Conservation (phyloP, 305 asterid species). For the Rubia tinctorum region DNA sequence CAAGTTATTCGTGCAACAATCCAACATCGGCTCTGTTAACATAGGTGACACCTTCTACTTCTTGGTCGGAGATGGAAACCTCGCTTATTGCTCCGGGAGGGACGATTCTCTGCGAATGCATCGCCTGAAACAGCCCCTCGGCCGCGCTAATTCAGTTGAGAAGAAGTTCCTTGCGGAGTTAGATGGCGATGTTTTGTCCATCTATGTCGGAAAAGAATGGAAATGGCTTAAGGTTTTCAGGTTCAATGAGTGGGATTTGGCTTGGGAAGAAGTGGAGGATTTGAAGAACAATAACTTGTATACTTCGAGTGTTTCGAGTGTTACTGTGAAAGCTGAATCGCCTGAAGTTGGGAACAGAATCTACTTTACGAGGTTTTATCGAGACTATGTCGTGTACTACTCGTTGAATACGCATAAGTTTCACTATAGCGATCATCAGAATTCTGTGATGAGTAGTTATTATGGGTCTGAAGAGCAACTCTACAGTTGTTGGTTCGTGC, state of each 20-base stretch:
- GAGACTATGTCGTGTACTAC: neutral
- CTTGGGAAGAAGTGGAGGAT: neutral
- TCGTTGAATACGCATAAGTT: neutral
- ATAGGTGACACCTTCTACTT: too few species aligned
- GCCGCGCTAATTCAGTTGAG: neutral
- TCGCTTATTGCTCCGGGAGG: too few species aligned
- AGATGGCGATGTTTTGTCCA: neutral
- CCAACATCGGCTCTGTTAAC: too few species aligned
- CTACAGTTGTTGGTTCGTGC: neutral
- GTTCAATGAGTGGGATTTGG: neutral
- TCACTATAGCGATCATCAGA: neutral
- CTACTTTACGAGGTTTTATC: neutral
- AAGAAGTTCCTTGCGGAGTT: neutral
- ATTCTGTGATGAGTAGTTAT: neutral
- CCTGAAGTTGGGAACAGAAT: neutral
- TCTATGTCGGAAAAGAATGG: neutral
- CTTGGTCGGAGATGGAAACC: too few species aligned
- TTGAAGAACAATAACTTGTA: neutral
- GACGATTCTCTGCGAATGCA: too few species aligned
- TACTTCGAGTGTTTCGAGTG: neutral
- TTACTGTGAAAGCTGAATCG: neutral
- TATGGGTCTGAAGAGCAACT: neutral
- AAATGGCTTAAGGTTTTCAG: neutral
- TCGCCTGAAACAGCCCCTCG: too few species aligned
- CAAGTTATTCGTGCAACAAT: too few species aligned